Percentiles rank a stretch among this genome's conserved stretches.
Conservation (phyloP, 768 basidiomycete genomes). For the Suillus subalutaceus region DNA sequence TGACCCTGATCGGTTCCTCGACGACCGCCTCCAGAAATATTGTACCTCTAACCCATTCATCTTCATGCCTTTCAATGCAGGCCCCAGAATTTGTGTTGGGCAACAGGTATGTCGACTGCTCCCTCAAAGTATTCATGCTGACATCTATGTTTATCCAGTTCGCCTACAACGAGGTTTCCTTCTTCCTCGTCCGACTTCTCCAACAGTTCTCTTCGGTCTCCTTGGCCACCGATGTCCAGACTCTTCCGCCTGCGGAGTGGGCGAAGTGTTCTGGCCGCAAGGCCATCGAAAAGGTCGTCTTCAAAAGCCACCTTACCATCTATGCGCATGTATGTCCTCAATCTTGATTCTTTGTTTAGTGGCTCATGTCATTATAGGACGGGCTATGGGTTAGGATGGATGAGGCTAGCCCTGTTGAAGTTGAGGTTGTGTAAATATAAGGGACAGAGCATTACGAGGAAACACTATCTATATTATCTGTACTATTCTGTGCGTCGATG, state of each 20-base stretch:
- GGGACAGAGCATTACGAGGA: background rate
- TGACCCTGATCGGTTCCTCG: constrained; percentile 71
- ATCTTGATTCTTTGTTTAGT: background rate
- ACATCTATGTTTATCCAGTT: constrained; percentile 41
- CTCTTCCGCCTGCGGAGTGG: constrained; percentile 52
- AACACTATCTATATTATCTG: background rate
- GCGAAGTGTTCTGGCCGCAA: constrained; percentile 34
- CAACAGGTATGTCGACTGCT: constrained; percentile 32
- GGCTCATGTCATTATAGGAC: constrained; percentile 18
- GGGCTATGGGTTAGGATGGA: constrained; percentile 33
- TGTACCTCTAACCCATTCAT: constrained; percentile 57
- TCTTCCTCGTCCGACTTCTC: constrained; percentile 60
- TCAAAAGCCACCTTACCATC: constrained; percentile 56
- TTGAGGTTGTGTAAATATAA: constrained; percentile 3
- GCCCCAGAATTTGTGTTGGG: constrained; percentile 40
- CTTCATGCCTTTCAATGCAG: constrained; percentile 46
- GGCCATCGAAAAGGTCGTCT: constrained; percentile 48
- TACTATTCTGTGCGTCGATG: background rate
- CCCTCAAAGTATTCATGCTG: background rate
- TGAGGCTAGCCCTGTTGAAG: constrained; percentile 11
- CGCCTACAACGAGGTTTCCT: constrained; percentile 68
- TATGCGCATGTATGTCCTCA: constrained; percentile 43
- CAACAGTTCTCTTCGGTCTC: constrained; percentile 53
- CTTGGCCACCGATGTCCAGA: constrained; percentile 49
- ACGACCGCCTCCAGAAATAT: constrained; percentile 59